phyloP scores from a whole-genome alignment of 169 alveolate genomes.

The Plasmodium gallinaceum region DNA sequence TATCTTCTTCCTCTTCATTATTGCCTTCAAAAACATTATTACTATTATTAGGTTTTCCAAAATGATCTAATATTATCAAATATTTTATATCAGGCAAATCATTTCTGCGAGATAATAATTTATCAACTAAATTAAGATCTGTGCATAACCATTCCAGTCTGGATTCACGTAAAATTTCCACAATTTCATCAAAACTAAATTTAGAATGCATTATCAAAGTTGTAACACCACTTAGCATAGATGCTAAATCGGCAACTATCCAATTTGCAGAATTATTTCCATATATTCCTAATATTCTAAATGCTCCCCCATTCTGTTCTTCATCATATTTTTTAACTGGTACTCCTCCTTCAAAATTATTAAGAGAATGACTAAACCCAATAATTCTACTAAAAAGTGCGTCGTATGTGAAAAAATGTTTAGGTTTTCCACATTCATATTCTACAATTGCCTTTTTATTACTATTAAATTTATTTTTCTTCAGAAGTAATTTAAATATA shows the following conservation, averaged over 20 bases:
- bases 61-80: constrained; percentile 24
- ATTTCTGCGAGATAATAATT: not conserved
- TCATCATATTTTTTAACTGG: constrained; percentile 29
- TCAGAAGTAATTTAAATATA: not conserved
- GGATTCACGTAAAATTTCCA: constrained; percentile 37
- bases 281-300: constrained; percentile 46
- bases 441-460: constrained; percentile 14
- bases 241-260: constrained; percentile 40
- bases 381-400: not conserved
- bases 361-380: not conserved
- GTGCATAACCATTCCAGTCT: constrained; percentile 58
- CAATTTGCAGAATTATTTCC: constrained; percentile 64
- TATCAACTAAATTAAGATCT: constrained; percentile 20
- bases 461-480: not conserved
- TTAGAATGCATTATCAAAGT: constrained; percentile 63
- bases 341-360: constrained; percentile 45
- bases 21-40: not conserved
- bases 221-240: constrained; percentile 28
- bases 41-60: not conserved
- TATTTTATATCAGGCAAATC: constrained; percentile 42
- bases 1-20: constrained; percentile 3
- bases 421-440: constrained; percentile 16
- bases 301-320: constrained; percentile 35
- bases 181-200: constrained; percentile 45
- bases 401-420: constrained; percentile 3